Base-by-base conservation (phyloP, 768 basidiomycete species). In the Pulveroboletus sp. region DNA sequence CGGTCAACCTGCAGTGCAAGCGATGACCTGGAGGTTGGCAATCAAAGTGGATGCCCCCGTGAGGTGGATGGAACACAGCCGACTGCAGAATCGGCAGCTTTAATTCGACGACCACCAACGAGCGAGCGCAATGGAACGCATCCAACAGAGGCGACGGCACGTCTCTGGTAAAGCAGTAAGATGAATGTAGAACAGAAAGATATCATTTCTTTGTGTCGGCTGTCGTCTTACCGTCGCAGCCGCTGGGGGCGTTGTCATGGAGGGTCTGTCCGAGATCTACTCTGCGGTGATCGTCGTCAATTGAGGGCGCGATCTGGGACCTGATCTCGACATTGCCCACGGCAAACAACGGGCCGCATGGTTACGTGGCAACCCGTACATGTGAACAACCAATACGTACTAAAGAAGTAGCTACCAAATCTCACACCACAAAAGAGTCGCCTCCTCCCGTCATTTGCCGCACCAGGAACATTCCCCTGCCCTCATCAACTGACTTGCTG, bases 391-490 rank as follows among this genome's bases (percentile, higher is more conserved):
- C 13, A 27, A 29, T 20, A 42, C 13, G 29, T 9, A 23, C 20
- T 24, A 19, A 32, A 19, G 29, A 44, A 34, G 26, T 17, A 34
- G 19, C 36, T 26, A n/a, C 36, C 24, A 30, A 36, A 45, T 22
- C 36, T 68, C 59, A 68, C 47, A 57, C 50, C 22, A 26, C 62
- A 51, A 58, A 58, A 1, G 57, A 58, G 36, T 57, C 54, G 35
- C 65, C 60, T 3, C 73, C 73, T 23, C 86, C 89, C 8, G 89
- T 91, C 74, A 91, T 74, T 64, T 91, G 88, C 59, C 81, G 74
- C 39, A 90, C 85, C 49, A 91, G 70, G 66, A 80, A 86, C 85
- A 89, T 80, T 9, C 78, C 68, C 45, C 68, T 78, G 31, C 81
- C 86, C 63, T 87, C 85, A 55, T 87, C 86, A 24, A 76, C 62